Percentiles rank a stretch among this genome's conserved stretches.
These are phyloP conservation scores for Aureobasidium sp. DNA, from an alignment of 2,329 filamentous ascomycete species.

Conservation along the genomic window DNA sequence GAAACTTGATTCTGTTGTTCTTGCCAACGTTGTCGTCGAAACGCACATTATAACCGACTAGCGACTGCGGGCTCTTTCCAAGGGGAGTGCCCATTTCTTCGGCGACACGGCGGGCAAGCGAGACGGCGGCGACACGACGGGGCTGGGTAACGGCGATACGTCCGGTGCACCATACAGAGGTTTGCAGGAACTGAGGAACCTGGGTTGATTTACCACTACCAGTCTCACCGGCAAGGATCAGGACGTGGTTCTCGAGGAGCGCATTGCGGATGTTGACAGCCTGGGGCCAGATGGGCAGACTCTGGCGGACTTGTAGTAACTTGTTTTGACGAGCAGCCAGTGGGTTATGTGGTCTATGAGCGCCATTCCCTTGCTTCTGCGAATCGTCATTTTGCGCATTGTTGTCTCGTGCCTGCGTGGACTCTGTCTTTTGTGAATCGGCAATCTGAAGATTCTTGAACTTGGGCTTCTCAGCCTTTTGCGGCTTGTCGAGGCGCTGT, in stretches of 20 bases:
- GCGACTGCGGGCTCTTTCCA: slow-evolving; percentile 51
- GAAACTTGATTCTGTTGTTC: slow-evolving; percentile 80
- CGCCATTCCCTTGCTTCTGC: not conserved
- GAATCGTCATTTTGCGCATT: not conserved
- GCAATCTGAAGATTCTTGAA: slow-evolving; percentile 13
- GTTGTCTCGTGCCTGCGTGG: not conserved
- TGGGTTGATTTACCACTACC: slow-evolving; percentile 97
- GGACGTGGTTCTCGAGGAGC: slow-evolving; percentile 57
- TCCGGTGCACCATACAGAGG: slow-evolving; percentile 75
- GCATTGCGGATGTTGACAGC: slow-evolving; percentile 60
- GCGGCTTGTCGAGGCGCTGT: not conserved
- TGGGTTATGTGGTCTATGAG: not conserved
- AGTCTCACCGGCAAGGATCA: slow-evolving; percentile 87
- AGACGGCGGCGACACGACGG: slow-evolving; percentile 86
- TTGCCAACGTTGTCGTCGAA: slow-evolving; percentile 84
- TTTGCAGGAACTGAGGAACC: slow-evolving; percentile 79
- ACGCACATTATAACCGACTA: slow-evolving; percentile 87
- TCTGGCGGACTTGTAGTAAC: slow-evolving; percentile 30
- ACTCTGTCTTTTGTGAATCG: not conserved
- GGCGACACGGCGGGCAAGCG: slow-evolving; percentile 79
- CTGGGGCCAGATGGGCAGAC: slow-evolving; percentile 74
- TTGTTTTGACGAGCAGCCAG: not conserved
- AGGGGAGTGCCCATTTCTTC: slow-evolving; percentile 67
- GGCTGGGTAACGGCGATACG: slow-evolving; percentile 93
- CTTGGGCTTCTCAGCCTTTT: not conserved